A percentile compares a stretch with the other conserved stretches of the same genome.
Evolutionary conservation across 176 grass and related monocot genomes (phyloP).

Genomic region (Cocos nucifera): DNA sequence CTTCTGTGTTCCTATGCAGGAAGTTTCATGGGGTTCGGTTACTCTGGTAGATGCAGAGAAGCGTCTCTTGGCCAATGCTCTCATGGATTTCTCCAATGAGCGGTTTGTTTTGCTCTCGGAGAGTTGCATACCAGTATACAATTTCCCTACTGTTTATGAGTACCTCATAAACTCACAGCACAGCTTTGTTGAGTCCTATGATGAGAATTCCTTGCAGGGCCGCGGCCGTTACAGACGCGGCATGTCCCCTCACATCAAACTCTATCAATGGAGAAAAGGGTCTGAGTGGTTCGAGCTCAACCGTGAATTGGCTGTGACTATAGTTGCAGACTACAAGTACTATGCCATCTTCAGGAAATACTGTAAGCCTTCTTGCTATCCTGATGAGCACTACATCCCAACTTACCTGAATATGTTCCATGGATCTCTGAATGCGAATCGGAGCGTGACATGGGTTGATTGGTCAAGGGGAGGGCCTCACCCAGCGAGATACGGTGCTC

Average conservation of each 20-base stretch:
- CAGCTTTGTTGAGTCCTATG: conserved; percentile 4
- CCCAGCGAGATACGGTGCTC: conserved; percentile 10
- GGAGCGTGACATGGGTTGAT: conserved; percentile 8
- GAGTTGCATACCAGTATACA: conserved; percentile 9
- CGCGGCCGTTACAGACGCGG: conserved; percentile 4
- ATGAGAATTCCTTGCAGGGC: not conserved
- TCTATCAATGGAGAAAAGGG: conserved; percentile 13
- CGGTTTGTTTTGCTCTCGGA: conserved; percentile 13
- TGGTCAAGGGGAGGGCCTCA: conserved; percentile 15
- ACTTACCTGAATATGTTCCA: conserved; percentile 18
- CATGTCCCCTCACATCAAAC: conserved; percentile 4
- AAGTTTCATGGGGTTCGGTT: conserved; percentile 9
- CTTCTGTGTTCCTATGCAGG: not conserved
- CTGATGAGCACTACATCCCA: conserved; percentile 13
- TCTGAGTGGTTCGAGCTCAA: conserved; percentile 17
- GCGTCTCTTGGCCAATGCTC: conserved; percentile 14
- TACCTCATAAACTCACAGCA: conserved; percentile 3
- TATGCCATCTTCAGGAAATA: conserved; percentile 4
- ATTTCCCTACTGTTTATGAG: not conserved
- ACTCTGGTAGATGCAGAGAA: conserved; percentile 11
- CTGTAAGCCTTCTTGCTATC: conserved; percentile 17
- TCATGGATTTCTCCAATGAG: conserved; percentile 18
- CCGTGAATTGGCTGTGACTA: conserved; percentile 6
- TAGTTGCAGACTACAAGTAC: conserved; percentile 10
- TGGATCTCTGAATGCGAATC: not conserved